Percentiles rank a stretch among this genome's conserved stretches.
phyloP scores from a whole-genome alignment of 345 rosid species.

The Corymbia maculata region DNA sequence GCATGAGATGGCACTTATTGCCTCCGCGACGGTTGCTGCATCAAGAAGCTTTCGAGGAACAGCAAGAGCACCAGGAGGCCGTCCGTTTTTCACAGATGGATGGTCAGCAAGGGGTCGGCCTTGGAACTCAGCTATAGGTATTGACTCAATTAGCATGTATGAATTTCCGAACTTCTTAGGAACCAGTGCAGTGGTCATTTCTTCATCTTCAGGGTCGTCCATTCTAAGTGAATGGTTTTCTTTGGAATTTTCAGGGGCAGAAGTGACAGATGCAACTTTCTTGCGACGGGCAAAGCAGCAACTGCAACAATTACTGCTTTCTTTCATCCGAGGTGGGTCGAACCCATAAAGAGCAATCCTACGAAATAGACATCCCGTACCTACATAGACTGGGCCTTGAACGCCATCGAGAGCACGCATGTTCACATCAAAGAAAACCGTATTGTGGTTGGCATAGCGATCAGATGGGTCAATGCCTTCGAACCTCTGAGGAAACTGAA shows the following conservation, averaged over 20 bases:
- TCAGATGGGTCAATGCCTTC: constrained; percentile 87
- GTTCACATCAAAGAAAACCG: constrained; percentile 77
- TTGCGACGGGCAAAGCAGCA: constrained; percentile 35
- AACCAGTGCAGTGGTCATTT: constrained; percentile 23
- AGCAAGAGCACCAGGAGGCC: constrained; percentile 64
- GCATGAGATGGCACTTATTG: constrained; percentile 70
- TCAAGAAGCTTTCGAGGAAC: constrained; percentile 38
- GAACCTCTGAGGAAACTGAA: constrained; percentile 86
- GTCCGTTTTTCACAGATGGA: constrained; percentile 35
- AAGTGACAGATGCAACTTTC: constrained; percentile 32
- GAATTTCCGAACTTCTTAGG: constrained; percentile 81
- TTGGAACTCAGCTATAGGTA: constrained; percentile 48
- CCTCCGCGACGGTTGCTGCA: constrained; percentile 44
- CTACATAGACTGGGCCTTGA: constrained; percentile 87
- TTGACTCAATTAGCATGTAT: constrained; percentile 37
- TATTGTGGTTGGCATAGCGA: constrained; percentile 76
- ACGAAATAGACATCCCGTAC: constrained; percentile 87
- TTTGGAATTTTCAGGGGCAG: constrained; percentile 23
- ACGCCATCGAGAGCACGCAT: constrained; percentile 79
- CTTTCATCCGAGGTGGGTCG: constrained; percentile 38
- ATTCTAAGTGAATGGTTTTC: constrained; percentile 10
- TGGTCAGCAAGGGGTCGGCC: constrained; percentile 58
- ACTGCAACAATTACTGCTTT: constrained; percentile 23
- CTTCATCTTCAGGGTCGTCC: constrained; percentile 27
- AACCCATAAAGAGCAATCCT: constrained; percentile 72